Evolutionary conservation across 2,329 filamentous ascomycete genomes (phyloP).

Genomic region (Westerdykella sp.): DNA sequence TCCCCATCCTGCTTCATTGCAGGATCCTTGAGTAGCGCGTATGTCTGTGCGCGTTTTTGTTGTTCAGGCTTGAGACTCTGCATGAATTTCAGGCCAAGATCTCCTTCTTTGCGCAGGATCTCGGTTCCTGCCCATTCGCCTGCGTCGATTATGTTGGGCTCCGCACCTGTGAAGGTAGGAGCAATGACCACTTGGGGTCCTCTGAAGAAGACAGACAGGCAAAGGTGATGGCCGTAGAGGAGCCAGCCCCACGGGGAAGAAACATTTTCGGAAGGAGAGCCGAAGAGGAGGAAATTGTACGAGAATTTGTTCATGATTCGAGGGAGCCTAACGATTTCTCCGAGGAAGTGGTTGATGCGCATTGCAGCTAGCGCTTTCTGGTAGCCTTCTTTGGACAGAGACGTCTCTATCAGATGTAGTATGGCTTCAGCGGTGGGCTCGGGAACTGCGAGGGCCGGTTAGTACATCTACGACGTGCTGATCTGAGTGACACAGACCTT

Average conservation of each 20-base stretch:
- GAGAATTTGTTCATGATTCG: conserved; percentile 66
- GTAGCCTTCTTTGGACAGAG: conserved; percentile 65
- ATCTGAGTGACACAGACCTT: conserved; percentile 31
- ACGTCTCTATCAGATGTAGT: conserved; percentile 51
- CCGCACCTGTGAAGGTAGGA: conserved; percentile 73
- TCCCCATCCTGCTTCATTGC: conserved; percentile 53
- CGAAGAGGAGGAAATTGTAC: conserved; percentile 71
- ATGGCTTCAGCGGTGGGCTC: conserved; percentile 38
- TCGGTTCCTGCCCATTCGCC: conserved; percentile 58
- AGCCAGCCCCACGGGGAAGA: conserved; percentile 62
- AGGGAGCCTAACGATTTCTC: conserved; percentile 57
- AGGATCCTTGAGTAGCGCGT: conserved; percentile 55
- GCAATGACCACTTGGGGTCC: conserved; percentile 60
- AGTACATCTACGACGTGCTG: neutral
- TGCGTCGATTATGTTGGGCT: conserved; percentile 67
- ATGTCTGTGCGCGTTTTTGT: conserved; percentile 52
- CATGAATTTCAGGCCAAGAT: conserved; percentile 62
- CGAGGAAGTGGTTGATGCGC: conserved; percentile 70
- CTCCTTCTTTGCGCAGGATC: conserved; percentile 61
- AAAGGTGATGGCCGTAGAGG: conserved; percentile 75
- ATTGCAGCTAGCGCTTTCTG: conserved; percentile 62
- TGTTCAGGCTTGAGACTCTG: conserved; percentile 49
- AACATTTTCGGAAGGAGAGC: conserved; percentile 49
- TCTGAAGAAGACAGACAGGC: conserved; percentile 64
- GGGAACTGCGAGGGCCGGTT: conserved; percentile 14